Evolutionary conservation across 2,329 filamentous ascomycete genomes (phyloP).

Genomic region (Talaromyces sp.): DNA sequence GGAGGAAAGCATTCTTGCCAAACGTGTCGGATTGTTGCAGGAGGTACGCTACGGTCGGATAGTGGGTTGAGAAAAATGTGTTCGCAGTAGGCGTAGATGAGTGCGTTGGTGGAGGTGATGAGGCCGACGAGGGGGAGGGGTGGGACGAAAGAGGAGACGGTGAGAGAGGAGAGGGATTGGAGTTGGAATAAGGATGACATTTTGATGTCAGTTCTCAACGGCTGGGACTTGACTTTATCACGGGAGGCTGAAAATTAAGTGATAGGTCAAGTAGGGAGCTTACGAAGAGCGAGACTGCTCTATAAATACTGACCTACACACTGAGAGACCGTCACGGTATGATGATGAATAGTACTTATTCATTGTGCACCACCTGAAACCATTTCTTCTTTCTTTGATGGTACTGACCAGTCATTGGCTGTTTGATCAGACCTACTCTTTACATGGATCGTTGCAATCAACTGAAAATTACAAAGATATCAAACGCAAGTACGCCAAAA

Average conservation of each 20-base stretch:
- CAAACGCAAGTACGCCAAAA: too few relatives aligned
- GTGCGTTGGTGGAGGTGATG: slow-evolving; percentile 11
- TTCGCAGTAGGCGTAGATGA: slow-evolving; percentile 8
- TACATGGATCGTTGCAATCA: too few relatives aligned
- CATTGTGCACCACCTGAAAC: not conserved
- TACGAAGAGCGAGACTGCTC: not conserved
- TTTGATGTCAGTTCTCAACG: not conserved
- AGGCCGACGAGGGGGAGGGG: slow-evolving; percentile 6
- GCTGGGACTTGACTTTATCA: not conserved
- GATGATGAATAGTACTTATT: not conserved
- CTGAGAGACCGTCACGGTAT: not conserved
- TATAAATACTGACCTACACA: not conserved
- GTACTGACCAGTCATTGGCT: not conserved
- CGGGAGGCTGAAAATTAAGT: not conserved
- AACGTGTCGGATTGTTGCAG: not conserved
- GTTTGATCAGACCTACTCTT: not conserved
- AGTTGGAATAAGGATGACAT: slow-evolving; percentile 1
- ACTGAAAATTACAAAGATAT: too few relatives aligned
- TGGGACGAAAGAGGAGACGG: slow-evolving; percentile 5
- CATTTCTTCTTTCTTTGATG: not conserved
- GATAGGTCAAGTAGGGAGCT: not conserved
- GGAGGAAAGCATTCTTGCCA: slow-evolving; percentile 1
- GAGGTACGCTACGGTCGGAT: not conserved
- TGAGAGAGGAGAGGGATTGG: slow-evolving; percentile 2
- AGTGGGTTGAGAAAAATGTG: slow-evolving; percentile 6